Evolutionary conservation across 1,284 basidiomycete species (phyloP).

Genomic region (Ceratobasidium sp.): DNA sequence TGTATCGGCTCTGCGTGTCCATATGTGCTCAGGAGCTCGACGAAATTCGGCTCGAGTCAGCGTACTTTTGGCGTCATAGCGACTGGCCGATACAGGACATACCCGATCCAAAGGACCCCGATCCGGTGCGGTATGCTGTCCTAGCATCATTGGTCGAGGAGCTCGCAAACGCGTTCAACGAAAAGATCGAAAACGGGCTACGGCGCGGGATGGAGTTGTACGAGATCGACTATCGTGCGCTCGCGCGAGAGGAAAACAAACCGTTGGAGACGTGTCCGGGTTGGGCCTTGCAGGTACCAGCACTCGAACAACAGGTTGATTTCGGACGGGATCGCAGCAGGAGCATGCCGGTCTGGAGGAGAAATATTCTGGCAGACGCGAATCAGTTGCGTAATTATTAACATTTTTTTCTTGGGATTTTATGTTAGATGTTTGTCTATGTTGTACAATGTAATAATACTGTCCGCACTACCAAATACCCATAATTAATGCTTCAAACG

Average conservation of each 20-base stretch:
- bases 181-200: slow-evolving; percentile 26
- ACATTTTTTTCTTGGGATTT: not conserved
- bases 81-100: slow-evolving; percentile 31
- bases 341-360: slow-evolving; percentile 1
- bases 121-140: slow-evolving; percentile 34
- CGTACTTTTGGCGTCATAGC: slow-evolving; percentile 32
- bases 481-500: slow-evolving; percentile 29
- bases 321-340: slow-evolving; percentile 15
- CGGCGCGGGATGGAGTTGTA: slow-evolving; percentile 30
- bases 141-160: slow-evolving; percentile 35
- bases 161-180: slow-evolving; percentile 35
- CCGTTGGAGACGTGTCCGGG: slow-evolving; percentile 14
- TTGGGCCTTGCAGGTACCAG: slow-evolving; percentile 19
- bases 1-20: slow-evolving; percentile 35
- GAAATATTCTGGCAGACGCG: slow-evolving; percentile 31
- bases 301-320: slow-evolving; percentile 6
- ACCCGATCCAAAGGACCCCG: slow-evolving; percentile 34
- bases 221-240: slow-evolving; percentile 10
- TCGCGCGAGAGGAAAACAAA: slow-evolving; percentile 25
- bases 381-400: slow-evolving; percentile 34
- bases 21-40: slow-evolving; percentile 22
- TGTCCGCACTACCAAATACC: slow-evolving; percentile 4
- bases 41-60: slow-evolving; percentile 37
- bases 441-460: slow-evolving; percentile 4
- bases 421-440: slow-evolving; percentile 16